A percentile compares a stretch with the other conserved stretches of the same genome.
phyloP scores from a whole-genome alignment of 1,284 basidiomycete species.

The Rhodotorula sp. region DNA sequence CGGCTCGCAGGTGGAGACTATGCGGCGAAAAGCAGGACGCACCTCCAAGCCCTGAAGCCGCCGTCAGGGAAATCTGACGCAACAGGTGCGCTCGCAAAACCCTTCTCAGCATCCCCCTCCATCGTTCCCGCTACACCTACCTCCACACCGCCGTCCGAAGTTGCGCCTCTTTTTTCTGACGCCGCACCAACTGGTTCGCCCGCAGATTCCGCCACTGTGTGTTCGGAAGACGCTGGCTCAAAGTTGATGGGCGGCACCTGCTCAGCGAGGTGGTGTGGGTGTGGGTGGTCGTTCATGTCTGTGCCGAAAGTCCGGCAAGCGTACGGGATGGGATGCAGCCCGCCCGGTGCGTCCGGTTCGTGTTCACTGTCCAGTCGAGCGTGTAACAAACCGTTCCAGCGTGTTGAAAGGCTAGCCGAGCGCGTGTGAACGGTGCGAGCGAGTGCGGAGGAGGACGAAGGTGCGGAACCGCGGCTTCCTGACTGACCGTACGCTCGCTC shows the following conservation, averaged over 20 bases:
- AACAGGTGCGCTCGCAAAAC: not conserved
- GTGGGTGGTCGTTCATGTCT: not conserved
- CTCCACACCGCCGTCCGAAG: not conserved
- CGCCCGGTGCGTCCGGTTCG: no score
- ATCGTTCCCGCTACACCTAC: not conserved
- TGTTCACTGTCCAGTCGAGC: no score
- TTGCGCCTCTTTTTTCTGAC: not conserved
- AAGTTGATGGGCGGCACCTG: slow-evolving; percentile 6
- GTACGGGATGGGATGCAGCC: not conserved
- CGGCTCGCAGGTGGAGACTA: not conserved
- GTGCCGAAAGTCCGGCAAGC: not conserved
- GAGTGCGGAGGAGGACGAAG: not conserved
- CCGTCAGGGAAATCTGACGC: slow-evolving; percentile 20
- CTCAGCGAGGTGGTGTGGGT: slow-evolving; percentile 19
- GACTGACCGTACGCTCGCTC: not conserved
- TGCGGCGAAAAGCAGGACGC: not conserved
- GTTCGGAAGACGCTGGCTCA: not conserved
- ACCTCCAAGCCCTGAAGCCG: slow-evolving; percentile 25
- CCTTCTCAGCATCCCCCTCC: not conserved
- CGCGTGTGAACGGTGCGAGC: not conserved
- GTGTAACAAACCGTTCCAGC: no score
- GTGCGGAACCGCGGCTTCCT: not conserved
- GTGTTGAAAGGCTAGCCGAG: no score
- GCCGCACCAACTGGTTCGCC: not conserved
- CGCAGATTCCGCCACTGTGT: not conserved